Base-by-base conservation (phyloP, 2,329 filamentous ascomycete genomes). In the Dryadomyces quercus-mongolicae region DNA sequence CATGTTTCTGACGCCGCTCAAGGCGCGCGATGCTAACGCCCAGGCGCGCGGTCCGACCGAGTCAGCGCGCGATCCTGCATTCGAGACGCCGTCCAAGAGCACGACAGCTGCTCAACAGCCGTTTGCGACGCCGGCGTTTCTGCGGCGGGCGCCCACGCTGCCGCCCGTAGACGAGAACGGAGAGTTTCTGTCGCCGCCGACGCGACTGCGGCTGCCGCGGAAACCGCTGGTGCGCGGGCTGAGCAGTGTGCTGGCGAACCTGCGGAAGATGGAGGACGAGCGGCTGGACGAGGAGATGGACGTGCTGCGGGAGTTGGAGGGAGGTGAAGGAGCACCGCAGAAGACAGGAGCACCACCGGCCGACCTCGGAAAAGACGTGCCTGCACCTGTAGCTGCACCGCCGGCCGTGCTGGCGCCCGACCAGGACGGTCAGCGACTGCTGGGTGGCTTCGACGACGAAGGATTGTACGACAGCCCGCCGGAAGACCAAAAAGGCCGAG, bases 251-350 rank as follows among this genome's bases (percentile, higher is more conserved):
- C 83, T 92, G 21, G 82, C 84, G 20, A 79, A 79, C 22, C 70
- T 92, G 59, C 76, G 84, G 57, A 82, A 81, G 63, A 74, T 87
- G 54, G 82, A 88, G 64, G 84, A 88, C 52, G 80, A 86, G 47
- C 71, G 73, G 18, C 70, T 84, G 53, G 86, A 88, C 51, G 86
- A 91, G 25, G 86, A 92, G 38, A 70, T 87, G 57, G 86, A 90
- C 8, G 81, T 84, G 1, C 69, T 92, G 63, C 77, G 78, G n/a
- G 87, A 90, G 63, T 70, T 85, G 62, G 86, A 92, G 65, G 66
- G 15, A 54, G 52, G n/a, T 48, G 52, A 25, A 42, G 18, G 38
- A 38, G 57, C 58, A n/a, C n/a, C n/a, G n/a, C n/a, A n/a, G n/a
- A 15, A 60, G 60, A 12, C 60, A 60, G 20, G 58, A 61, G 10